These are phyloP conservation scores for Zymoseptoria tritici DNA, from an alignment of 2,329 filamentous ascomycete genomes.

Conservation along the genomic window DNA sequence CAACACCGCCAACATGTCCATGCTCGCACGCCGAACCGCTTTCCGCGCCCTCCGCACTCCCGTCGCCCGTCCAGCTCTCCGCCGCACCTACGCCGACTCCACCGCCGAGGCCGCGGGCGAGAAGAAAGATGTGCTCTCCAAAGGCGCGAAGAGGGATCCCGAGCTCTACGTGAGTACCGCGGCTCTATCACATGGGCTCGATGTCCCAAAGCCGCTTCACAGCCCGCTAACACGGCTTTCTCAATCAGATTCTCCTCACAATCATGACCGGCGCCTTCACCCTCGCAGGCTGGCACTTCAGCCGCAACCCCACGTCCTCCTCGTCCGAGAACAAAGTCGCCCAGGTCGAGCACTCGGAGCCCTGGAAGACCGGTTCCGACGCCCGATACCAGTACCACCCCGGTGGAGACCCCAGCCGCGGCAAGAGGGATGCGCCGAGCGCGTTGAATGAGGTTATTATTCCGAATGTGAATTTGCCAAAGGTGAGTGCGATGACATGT, in stretches of 20 bases:
- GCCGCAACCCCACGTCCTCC: slow-evolving; percentile 74
- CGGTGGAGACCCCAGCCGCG: slow-evolving; percentile 67
- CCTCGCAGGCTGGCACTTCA: slow-evolving; percentile 84
- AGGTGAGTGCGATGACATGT: no score
- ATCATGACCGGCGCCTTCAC: slow-evolving; percentile 86
- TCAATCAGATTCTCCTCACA: slow-evolving; percentile 69
- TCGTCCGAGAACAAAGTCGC: slow-evolving; percentile 73
- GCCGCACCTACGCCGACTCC: slow-evolving; percentile 33
- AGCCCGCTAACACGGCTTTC: not conserved
- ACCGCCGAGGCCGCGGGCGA: slow-evolving; percentile 36
- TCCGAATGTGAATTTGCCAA: slow-evolving; percentile 86
- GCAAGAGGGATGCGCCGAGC: slow-evolving; percentile 83
- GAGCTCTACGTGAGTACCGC: slow-evolving; percentile 60
- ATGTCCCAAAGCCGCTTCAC: slow-evolving; percentile 2
- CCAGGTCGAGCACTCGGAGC: slow-evolving; percentile 72
- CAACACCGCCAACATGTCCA: slow-evolving; percentile 35
- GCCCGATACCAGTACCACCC: slow-evolving; percentile 65
- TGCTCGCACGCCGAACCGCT: slow-evolving; percentile 39
- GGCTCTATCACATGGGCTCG: not conserved
- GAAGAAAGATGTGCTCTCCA: slow-evolving; percentile 46
- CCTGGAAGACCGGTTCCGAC: slow-evolving; percentile 67
- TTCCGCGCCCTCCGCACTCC: slow-evolving; percentile 37
- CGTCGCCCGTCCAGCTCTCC: slow-evolving; percentile 27
- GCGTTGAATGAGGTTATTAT: slow-evolving; percentile 92
- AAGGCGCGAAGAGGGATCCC: slow-evolving; percentile 61